Conservation (phyloP, 2,329 filamentous ascomycete genomes). For the Fusarium sp. region DNA sequence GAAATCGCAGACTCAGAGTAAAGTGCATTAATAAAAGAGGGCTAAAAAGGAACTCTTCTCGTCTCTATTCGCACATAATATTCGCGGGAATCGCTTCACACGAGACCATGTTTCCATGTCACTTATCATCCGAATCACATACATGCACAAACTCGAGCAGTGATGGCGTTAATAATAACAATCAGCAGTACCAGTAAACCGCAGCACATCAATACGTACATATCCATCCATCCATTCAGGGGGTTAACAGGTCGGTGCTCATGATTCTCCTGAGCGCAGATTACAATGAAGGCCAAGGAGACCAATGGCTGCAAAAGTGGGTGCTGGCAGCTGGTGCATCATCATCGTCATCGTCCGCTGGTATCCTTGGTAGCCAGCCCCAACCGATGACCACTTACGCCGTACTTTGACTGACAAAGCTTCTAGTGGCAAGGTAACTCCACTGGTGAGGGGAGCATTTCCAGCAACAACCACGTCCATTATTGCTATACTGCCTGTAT, state of each 20-base stretch:
- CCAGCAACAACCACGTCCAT: slow-evolving; percentile 17
- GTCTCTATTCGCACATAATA: not conserved
- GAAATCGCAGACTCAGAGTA: slow-evolving; percentile 2
- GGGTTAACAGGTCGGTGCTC: slow-evolving; percentile 36
- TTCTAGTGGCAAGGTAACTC: slow-evolving; percentile 5
- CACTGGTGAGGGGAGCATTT: slow-evolving; percentile 10
- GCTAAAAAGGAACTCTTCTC: not conserved
- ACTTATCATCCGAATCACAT: not conserved
- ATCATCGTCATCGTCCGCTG: slow-evolving; percentile 28
- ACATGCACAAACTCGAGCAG: slow-evolving; percentile 8
- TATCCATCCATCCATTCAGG: slow-evolving; percentile 29
- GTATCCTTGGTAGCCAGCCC: slow-evolving; percentile 20
- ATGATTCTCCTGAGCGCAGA: slow-evolving; percentile 30
- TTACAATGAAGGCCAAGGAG: slow-evolving; percentile 24
- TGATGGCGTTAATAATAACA: slow-evolving; percentile 24
- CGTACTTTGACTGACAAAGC: slow-evolving; percentile 8
- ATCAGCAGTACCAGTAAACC: slow-evolving; percentile 6
- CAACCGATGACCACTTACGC: slow-evolving; percentile 23
- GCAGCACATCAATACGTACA: slow-evolving; percentile 10
- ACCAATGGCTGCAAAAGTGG: slow-evolving; percentile 33
- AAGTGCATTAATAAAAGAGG: not conserved
- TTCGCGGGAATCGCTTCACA: not conserved
- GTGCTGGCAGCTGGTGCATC: slow-evolving; percentile 19
- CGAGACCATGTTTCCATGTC: not conserved
- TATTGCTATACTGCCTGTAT: slow-evolving; percentile 9